These are phyloP conservation scores for Lyophyllum atratum DNA, from an alignment of 768 basidiomycete species.

Conservation along the genomic window DNA sequence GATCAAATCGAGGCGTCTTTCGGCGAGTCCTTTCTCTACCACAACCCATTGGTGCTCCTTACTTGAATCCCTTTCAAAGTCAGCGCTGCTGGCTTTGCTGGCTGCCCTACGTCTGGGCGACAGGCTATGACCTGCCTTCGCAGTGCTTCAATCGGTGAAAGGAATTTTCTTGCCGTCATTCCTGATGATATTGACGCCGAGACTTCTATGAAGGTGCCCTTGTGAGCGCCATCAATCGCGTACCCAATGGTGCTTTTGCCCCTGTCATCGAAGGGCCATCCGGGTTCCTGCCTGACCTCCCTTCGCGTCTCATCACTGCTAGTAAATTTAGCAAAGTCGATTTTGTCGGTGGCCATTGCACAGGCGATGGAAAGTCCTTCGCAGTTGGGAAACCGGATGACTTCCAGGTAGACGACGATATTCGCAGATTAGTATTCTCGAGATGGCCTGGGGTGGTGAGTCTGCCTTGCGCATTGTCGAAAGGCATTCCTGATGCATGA, in stretches of 20 bases:
- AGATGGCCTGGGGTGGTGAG: conserved; percentile 38
- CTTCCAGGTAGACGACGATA: conserved; percentile 41
- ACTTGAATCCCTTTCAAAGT: conserved; percentile 14
- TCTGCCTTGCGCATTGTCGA: not conserved
- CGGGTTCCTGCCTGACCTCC: conserved; percentile 35
- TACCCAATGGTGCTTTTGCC: conserved; percentile 29
- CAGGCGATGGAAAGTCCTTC: conserved; percentile 44
- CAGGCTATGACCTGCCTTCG: conserved; percentile 37
- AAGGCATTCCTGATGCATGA: not conserved
- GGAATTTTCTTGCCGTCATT: not conserved
- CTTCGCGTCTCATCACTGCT: conserved; percentile 33
- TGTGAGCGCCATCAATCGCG: conserved; percentile 39
- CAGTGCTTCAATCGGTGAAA: conserved; percentile 33
- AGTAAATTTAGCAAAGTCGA: conserved; percentile 35
- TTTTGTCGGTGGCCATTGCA: conserved; percentile 42
- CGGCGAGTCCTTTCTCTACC: conserved; percentile 24
- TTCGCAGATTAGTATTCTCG: conserved; percentile 32
- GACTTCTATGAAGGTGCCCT: conserved; percentile 31
- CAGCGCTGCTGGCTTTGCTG: conserved; percentile 28
- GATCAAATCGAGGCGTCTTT: conserved; percentile 31
- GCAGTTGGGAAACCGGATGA: conserved; percentile 36
- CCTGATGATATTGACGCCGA: not conserved
- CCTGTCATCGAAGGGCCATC: conserved; percentile 30
- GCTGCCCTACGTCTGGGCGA: conserved; percentile 27
- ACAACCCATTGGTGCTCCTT: not conserved